Evolutionary conservation across 1,284 basidiomycete genomes (phyloP).

Genomic region (Taiwanofungus camphoratus): DNA sequence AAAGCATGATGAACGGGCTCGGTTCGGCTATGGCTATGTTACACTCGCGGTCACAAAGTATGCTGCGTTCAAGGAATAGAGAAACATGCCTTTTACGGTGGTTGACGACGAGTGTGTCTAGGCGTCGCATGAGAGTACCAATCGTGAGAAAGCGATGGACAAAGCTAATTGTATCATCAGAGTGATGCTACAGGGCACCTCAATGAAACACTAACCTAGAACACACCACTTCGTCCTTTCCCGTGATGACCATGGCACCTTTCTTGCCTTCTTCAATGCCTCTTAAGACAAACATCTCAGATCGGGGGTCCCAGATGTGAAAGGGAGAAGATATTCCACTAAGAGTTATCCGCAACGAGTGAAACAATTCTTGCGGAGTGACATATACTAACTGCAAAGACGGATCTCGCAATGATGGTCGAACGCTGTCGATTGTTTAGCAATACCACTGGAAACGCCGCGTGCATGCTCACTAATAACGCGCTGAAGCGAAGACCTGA

Average conservation of each 20-base stretch:
- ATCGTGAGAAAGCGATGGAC: conserved; percentile 56
- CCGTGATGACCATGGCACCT: conserved; percentile 41
- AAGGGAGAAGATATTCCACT: conserved; percentile 61
- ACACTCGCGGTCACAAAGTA: conserved; percentile 28
- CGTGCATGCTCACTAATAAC: conserved; percentile 54
- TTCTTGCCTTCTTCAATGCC: conserved; percentile 24
- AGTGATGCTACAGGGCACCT: background rate
- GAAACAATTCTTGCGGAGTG: conserved; percentile 40
- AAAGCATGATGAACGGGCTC: conserved; percentile 60
- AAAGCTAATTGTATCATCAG: conserved; percentile 34
- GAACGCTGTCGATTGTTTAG: conserved; percentile 26
- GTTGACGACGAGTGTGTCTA: conserved; percentile 46
- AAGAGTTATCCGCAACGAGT: conserved; percentile 46
- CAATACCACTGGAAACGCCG: background rate
- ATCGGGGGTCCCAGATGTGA: conserved; percentile 50
- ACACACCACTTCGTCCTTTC: conserved; percentile 49
- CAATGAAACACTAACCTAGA: conserved; percentile 37
- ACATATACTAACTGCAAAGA: conserved; percentile 36
- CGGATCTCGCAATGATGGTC: conserved; percentile 37
- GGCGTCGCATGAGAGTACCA: conserved; percentile 57
- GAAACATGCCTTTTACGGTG: conserved; percentile 39
- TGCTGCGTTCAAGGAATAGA: too few relatives aligned
- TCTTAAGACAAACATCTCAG: conserved; percentile 45
- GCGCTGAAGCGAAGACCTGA: conserved; percentile 43
- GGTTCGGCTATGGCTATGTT: conserved; percentile 23